Evolutionary conservation across 2,329 filamentous ascomycete genomes (phyloP).

Genomic region (Venturia effusa): DNA sequence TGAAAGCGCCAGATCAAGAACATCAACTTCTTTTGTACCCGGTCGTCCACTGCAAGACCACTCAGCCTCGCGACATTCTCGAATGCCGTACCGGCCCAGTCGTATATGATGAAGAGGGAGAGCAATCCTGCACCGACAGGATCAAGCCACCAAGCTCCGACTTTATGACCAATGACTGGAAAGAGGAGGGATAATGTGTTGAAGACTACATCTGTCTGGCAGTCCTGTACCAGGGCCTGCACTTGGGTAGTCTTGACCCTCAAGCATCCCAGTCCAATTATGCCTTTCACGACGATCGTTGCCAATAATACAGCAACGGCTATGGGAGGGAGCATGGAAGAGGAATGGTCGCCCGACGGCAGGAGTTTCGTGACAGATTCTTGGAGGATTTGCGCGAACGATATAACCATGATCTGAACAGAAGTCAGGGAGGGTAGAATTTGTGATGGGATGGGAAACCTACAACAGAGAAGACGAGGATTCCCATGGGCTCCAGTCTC

Average conservation of each 20-base stretch:
- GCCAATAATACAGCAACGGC: conserved; percentile 47
- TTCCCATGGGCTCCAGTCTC: conserved; percentile 66
- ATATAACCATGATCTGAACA: conserved; percentile 70
- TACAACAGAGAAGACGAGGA: conserved; percentile 68
- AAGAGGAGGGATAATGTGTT: conserved; percentile 54
- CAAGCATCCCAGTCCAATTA: conserved; percentile 49
- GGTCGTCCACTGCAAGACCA: conserved; percentile 44
- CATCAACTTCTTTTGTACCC: conserved; percentile 45
- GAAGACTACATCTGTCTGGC: conserved; percentile 54
- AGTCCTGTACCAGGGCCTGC: conserved; percentile 52
- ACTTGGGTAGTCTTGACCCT: conserved; percentile 54
- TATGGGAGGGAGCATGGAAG: conserved; percentile 39
- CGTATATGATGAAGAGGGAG: conserved; percentile 57
- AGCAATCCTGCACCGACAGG: conserved; percentile 50
- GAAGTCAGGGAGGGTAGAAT: not conserved
- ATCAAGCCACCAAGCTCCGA: conserved; percentile 57
- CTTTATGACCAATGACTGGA: conserved; percentile 48
- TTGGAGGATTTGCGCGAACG: conserved; percentile 61
- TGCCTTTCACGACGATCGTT: conserved; percentile 48
- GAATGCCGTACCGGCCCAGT: conserved; percentile 53
- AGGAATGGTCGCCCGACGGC: conserved; percentile 36
- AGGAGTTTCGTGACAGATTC: conserved; percentile 49
- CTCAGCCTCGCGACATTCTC: conserved; percentile 49
- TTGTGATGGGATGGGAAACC: not conserved
- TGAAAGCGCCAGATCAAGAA: conserved; percentile 49